These are phyloP conservation scores for Cladosporium sphaerospermum DNA, from an alignment of 2,329 filamentous ascomycete genomes.

Conservation along the genomic window DNA sequence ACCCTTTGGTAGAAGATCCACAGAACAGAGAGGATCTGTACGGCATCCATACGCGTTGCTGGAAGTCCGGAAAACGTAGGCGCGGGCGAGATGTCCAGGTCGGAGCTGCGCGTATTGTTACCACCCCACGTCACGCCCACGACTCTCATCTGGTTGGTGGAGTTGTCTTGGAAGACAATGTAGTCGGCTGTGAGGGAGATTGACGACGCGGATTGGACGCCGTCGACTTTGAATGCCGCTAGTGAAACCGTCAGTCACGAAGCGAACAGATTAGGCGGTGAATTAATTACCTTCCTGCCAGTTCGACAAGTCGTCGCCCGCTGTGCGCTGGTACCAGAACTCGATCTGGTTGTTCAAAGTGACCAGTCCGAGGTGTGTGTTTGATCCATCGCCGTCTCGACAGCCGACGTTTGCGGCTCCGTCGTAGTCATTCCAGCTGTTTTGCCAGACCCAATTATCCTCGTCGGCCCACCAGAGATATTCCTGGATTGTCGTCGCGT, in stretches of 20 bases:
- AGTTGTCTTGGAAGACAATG: not conserved
- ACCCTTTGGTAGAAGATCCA: not conserved
- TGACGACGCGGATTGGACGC: not conserved
- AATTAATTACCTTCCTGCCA: not conserved
- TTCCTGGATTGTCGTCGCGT: not conserved
- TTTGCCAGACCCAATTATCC: not conserved
- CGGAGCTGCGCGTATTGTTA: not conserved
- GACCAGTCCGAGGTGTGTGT: not conserved
- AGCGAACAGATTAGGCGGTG: no score
- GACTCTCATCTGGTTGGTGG: not conserved
- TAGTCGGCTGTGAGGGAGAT: not conserved
- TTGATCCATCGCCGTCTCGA: not conserved
- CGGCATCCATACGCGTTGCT: not conserved
- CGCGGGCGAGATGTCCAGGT: not conserved
- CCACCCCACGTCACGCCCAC: not conserved
- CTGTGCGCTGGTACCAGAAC: not conserved
- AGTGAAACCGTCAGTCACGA: not conserved
- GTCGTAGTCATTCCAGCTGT: not conserved
- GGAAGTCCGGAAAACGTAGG: not conserved
- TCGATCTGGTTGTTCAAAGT: not conserved
- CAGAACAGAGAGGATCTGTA: not conserved
- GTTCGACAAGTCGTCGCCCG: not conserved
- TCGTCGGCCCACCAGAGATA: not conserved
- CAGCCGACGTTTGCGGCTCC: not conserved
- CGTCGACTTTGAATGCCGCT: not conserved